Base-by-base conservation (phyloP, 352 stramenopile species). In the Pythium phragmiticola region DNA sequence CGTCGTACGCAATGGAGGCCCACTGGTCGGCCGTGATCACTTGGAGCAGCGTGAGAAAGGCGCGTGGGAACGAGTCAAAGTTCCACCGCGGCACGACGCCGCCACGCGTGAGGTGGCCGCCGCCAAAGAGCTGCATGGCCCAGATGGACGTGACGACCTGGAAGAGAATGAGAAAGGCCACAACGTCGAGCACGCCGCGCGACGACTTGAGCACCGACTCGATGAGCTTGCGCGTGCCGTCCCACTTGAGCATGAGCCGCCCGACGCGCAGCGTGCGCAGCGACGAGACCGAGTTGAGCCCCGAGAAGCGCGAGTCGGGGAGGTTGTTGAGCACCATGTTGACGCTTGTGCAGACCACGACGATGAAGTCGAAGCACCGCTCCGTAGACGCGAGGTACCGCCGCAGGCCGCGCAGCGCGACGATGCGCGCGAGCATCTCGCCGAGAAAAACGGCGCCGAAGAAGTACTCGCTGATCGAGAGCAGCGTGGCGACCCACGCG, bases 11-110 rank as follows among this genome's bases (percentile, higher is more conserved):
- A 41, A 92, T 82, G 30, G 77, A 89, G 49, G 82, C 87, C 84
- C 84, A 91, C 64, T 90, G 80, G 21, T 92, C 84, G 1, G 76
- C 84, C 7, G 84, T 90, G 52, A 90, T 89, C 16, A 92, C 84
- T 51, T 92, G 84, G 19, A 92, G 60, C 9, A 92, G 69, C 16
- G 84, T 92, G 26, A 92, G 73, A 47, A 92, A 92, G 12, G 80
- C 83, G 12, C 77, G 70, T 1, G 68, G 72, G 37, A 92, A 91
- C 0, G 81, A 84, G 59, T 92, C 81, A 52, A 92, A 92, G 49
- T 90, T 89, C 80, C 84, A 90, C 13, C 84, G 82, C n/a, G 84
- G 82, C 9, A 72, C 61, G 13, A 86, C 67, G 33, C 72, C 77
- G 33, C 72, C 66, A 23, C 72, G 78, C 17, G 64, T 52, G 17